A percentile compares a stretch with the other conserved stretches of the same genome.
Conservation (phyloP, 371 early-diverging fungal species). For the Lichtheimia ornata region DNA sequence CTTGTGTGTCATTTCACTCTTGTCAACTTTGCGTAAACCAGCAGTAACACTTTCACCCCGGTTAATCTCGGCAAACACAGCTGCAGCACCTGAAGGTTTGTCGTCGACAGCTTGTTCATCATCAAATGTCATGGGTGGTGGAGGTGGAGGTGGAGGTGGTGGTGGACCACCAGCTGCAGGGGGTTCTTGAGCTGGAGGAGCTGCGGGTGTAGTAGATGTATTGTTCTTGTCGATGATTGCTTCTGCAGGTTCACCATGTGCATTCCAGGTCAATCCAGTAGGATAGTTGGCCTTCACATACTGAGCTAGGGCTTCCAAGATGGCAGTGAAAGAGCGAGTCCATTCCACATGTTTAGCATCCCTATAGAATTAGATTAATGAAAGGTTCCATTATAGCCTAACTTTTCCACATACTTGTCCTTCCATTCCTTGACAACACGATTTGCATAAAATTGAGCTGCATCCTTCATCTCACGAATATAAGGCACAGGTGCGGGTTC, state of each 20-base stretch:
- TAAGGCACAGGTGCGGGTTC: slow-evolving; percentile 89
- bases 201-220: slow-evolving; percentile 37
- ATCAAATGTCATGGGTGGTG: slow-evolving; percentile 58
- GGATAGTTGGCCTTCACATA: slow-evolving; percentile 91
- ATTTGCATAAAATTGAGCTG: slow-evolving; percentile 91
- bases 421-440: slow-evolving; percentile 89
- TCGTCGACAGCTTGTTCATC: slow-evolving; percentile 18
- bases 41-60: slow-evolving; percentile 78
- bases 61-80: slow-evolving; percentile 89
- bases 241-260: slow-evolving; percentile 71
- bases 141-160: slow-evolving; percentile 70
- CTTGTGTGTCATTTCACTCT: slow-evolving; percentile 96
- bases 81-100: slow-evolving; percentile 50
- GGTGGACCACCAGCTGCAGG: slow-evolving; percentile 62
- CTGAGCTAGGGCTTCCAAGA: slow-evolving; percentile 73
- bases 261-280: slow-evolving; percentile 93
- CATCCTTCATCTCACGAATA: slow-evolving; percentile 88
- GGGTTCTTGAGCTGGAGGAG: slow-evolving; percentile 46
- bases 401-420: slow-evolving; percentile 70
- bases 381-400: background rate
- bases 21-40: slow-evolving; percentile 91
- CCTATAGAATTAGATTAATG: slow-evolving; percentile 36
- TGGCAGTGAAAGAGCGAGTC: slow-evolving; percentile 67
- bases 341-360: slow-evolving; percentile 84
- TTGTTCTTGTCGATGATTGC: slow-evolving; percentile 36